A percentile compares a stretch with the other conserved stretches of the same genome.
Conservation (phyloP, 352 stramenopile genomes). For the Globisporangium radiosum region DNA sequence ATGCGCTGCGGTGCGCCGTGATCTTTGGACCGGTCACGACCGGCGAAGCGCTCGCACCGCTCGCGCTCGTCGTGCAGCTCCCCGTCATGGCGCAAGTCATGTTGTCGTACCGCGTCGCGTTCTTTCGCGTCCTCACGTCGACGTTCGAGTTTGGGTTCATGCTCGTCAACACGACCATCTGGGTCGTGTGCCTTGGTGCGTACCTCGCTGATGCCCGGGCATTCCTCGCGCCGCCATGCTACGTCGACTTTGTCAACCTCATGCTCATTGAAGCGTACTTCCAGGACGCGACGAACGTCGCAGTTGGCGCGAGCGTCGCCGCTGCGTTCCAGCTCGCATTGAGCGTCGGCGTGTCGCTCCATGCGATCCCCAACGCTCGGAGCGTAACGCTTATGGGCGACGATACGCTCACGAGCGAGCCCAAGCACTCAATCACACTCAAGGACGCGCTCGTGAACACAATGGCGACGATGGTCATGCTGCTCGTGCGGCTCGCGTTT, state of each 20-base stretch:
- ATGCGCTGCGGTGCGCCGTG: not conserved
- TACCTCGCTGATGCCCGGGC: slow-evolving; percentile 8
- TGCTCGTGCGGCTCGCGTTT: slow-evolving; percentile 5
- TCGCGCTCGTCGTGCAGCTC: slow-evolving; percentile 6
- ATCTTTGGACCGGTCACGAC: not conserved
- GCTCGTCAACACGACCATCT: slow-evolving; percentile 4
- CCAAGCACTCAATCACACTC: not conserved
- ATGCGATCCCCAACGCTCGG: not conserved
- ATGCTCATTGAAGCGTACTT: slow-evolving; percentile 16
- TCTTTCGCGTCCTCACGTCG: slow-evolving; percentile 5
- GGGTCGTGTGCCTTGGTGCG: not conserved
- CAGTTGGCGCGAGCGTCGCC: not conserved
- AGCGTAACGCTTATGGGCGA: not conserved
- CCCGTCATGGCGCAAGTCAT: slow-evolving; percentile 5
- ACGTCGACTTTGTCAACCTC: slow-evolving; percentile 14
- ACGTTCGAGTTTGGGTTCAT: slow-evolving; percentile 16
- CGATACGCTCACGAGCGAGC: not conserved
- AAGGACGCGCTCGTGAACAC: slow-evolving; percentile 15
- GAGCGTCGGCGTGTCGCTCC: slow-evolving; percentile 1
- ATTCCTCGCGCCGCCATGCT: slow-evolving; percentile 1
- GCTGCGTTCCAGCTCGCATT: slow-evolving; percentile 5
- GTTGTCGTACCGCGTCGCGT: slow-evolving; percentile 9
- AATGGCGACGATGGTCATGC: slow-evolving; percentile 13
- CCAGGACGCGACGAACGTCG: slow-evolving; percentile 6
- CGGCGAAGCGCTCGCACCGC: slow-evolving; percentile 1